Evolutionary conservation across 768 basidiomycete species (phyloP).

Genomic region (Mycena galericulata): DNA sequence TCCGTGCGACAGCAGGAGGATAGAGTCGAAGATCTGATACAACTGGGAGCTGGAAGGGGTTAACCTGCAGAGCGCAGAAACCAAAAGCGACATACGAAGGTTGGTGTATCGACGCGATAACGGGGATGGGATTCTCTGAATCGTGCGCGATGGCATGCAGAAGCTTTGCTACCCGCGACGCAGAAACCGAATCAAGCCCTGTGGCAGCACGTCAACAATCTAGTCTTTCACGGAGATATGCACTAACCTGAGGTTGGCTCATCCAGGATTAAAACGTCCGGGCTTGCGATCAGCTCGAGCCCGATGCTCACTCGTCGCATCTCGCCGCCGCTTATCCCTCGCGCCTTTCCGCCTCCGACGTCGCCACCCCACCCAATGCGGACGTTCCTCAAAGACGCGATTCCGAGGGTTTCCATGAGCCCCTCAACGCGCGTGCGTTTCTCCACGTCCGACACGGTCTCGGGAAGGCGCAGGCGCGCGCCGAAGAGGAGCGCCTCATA

Average conservation of each 20-base stretch:
- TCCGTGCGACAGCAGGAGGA: slow-evolving; percentile 83
- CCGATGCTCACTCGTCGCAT: slow-evolving; percentile 93
- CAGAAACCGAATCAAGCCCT: slow-evolving; percentile 91
- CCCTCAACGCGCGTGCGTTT: slow-evolving; percentile 76
- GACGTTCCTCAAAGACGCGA: slow-evolving; percentile 74
- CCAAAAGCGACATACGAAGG: slow-evolving; percentile 65
- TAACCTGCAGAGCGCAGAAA: neutral
- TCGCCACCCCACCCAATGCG: slow-evolving; percentile 72
- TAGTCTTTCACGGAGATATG: neutral
- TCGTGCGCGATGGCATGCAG: slow-evolving; percentile 83
- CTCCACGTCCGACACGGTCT: slow-evolving; percentile 69
- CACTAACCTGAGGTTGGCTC: slow-evolving; percentile 78
- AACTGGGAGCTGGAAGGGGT: slow-evolving; percentile 70
- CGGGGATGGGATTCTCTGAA: slow-evolving; percentile 74
- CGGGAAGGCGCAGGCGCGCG: slow-evolving; percentile 86
- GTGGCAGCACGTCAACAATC: slow-evolving; percentile 9
- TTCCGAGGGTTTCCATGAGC: slow-evolving; percentile 83
- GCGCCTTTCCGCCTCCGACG: slow-evolving; percentile 71
- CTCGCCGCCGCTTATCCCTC: slow-evolving; percentile 94
- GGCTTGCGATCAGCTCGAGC: slow-evolving; percentile 86
- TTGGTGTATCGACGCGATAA: slow-evolving; percentile 91
- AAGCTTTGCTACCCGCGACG: slow-evolving; percentile 81
- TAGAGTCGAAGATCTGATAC: slow-evolving; percentile 87
- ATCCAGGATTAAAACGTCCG: slow-evolving; percentile 88
- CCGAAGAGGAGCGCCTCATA: slow-evolving; percentile 88